Conservation (phyloP, 495 filamentous ascomycete genomes). For the Neurospora sp. region DNA sequence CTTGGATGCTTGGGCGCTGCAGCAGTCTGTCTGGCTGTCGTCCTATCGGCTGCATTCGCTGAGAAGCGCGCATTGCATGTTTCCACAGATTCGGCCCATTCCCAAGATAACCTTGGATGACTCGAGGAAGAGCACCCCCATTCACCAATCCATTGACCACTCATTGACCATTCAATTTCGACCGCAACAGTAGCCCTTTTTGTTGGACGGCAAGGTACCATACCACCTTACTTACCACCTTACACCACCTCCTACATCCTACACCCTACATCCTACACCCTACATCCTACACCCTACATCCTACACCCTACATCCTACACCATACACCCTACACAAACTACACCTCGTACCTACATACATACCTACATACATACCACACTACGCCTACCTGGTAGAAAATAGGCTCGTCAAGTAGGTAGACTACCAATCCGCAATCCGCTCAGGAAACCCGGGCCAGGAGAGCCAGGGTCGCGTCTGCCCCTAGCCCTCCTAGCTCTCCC, state of each 20-base stretch:
- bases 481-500: not conserved
- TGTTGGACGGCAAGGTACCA: not conserved
- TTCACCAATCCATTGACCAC: not conserved
- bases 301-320: not conserved
- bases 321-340: not conserved
- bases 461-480: constrained; percentile 27
- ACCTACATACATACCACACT: not conserved
- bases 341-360: not conserved
- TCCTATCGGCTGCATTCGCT: constrained; percentile 13
- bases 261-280: not conserved
- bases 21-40: not conserved
- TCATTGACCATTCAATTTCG: not conserved
- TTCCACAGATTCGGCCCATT: constrained; percentile 17
- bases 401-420: constrained; percentile 11
- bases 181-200: not conserved
- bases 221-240: not conserved
- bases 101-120: not conserved
- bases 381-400: not conserved
- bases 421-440: constrained; percentile 12
- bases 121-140: not conserved
- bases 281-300: not conserved
- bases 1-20: not conserved
- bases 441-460: constrained; percentile 31
- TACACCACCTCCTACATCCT: not conserved
- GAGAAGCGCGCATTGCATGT: constrained; percentile 15